Conservation (phyloP, 805 yeast species). For the Kuraishia capsulata region DNA sequence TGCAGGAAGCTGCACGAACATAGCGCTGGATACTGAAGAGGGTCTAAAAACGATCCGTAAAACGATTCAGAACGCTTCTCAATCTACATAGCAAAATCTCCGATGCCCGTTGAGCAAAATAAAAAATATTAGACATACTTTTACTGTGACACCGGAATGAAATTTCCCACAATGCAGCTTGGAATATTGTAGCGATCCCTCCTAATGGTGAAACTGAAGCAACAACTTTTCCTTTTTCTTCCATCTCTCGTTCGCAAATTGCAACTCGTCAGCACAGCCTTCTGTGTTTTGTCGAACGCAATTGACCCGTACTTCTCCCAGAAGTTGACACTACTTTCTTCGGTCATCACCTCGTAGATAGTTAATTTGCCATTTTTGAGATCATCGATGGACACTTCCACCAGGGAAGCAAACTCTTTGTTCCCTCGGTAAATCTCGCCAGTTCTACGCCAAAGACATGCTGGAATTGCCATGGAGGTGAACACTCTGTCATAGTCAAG, state of each 20-base stretch:
- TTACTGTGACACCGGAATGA: constrained; percentile 62
- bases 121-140: not conserved
- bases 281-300: constrained; percentile 92
- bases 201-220: constrained; percentile 89
- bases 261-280: constrained; percentile 90
- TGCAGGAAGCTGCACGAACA: too few relatives aligned
- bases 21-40: not conserved
- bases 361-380: constrained; percentile 87
- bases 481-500: constrained; percentile 91
- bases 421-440: constrained; percentile 95
- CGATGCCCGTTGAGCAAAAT: too few relatives aligned
- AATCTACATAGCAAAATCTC: too few relatives aligned
- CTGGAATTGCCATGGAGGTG: constrained; percentile 96
- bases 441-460: constrained; percentile 94
- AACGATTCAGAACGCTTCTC: too few relatives aligned
- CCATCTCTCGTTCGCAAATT: constrained; percentile 79
- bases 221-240: constrained; percentile 70
- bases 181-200: constrained; percentile 93
- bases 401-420: constrained; percentile 90
- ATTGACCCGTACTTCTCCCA: constrained; percentile 98
- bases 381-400: constrained; percentile 84
- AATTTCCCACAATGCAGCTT: constrained; percentile 91
- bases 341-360: constrained; percentile 89
- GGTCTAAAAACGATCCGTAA: constrained; percentile 4
- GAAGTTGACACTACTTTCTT: constrained; percentile 91